Conservation (phyloP, 257 asterid species). For the Primulina tabacum region DNA sequence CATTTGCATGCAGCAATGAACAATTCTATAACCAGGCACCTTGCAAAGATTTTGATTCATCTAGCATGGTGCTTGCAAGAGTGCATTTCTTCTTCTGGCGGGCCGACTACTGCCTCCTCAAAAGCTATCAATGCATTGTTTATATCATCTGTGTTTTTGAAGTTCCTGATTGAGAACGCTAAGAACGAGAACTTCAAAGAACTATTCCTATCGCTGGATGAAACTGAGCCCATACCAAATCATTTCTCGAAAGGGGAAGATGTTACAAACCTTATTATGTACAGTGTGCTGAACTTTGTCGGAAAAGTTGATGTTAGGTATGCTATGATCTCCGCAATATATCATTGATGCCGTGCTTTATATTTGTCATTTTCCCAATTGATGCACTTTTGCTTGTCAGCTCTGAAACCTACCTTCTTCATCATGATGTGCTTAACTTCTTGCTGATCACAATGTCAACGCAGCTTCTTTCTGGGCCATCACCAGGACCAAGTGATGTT, state of each 20-base stretch:
- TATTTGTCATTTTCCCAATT: neutral
- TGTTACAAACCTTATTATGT: conserved; percentile 60
- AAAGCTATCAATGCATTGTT: conserved; percentile 81
- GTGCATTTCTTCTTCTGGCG: conserved; percentile 64
- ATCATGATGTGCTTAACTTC: too few species aligned
- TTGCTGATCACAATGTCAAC: too few species aligned
- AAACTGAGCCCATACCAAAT: conserved; percentile 57
- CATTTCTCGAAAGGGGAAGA: conserved; percentile 58
- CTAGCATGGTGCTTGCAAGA: conserved; percentile 86
- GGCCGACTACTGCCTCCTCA: conserved; percentile 48
- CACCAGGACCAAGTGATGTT: too few species aligned
- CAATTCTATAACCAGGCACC: conserved; percentile 83
- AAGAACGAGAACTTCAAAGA: conserved; percentile 75
- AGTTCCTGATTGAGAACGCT: conserved; percentile 71
- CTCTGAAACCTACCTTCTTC: too few species aligned
- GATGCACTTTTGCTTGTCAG: too few species aligned
- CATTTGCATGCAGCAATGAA: conserved; percentile 61
- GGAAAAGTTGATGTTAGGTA: conserved; percentile 85
- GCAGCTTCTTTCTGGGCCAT: too few species aligned
- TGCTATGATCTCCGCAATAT: conserved; percentile 29
- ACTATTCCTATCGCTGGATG: conserved; percentile 63
- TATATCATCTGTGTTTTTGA: conserved; percentile 83
- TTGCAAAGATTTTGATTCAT: conserved; percentile 80
- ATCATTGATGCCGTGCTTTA: conserved; percentile 22
- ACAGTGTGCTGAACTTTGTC: conserved; percentile 70